These are phyloP conservation scores for Mycena galericulata DNA, from an alignment of 768 basidiomycete genomes.

Conservation along the genomic window DNA sequence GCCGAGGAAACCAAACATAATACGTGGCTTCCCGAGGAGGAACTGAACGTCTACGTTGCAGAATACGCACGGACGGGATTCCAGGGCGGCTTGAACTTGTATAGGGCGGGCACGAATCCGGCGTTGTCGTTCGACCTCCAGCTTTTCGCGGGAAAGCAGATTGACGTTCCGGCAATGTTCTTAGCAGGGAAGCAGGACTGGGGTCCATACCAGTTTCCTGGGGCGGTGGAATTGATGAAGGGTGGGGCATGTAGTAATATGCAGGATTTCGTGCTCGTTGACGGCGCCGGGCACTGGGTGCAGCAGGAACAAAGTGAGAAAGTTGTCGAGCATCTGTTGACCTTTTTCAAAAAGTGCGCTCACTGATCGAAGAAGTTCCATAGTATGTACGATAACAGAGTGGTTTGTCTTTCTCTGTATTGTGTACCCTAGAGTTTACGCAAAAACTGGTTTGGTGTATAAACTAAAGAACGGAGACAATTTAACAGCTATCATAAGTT, in stretches of 20 bases:
- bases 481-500: too few species aligned
- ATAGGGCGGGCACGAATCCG: constrained; percentile 56
- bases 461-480: too few species aligned
- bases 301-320: constrained; percentile 29
- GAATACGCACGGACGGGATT: constrained; percentile 68
- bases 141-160: constrained; percentile 58
- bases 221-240: constrained; percentile 41
- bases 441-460: too few species aligned
- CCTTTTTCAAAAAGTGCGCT: constrained; percentile 26
- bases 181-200: constrained; percentile 68
- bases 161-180: constrained; percentile 68
- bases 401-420: too few species aligned
- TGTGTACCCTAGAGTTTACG: too few species aligned
- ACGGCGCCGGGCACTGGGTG: constrained; percentile 34
- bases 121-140: constrained; percentile 54
- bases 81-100: constrained; percentile 71
- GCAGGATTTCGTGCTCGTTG: constrained; percentile 34
- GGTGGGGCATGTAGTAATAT: constrained; percentile 23
- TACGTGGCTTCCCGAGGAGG: constrained; percentile 62
- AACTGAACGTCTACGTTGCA: constrained; percentile 60
- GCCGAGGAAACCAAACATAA: constrained; percentile 42
- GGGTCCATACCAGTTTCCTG: constrained; percentile 68
- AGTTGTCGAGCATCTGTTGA: constrained; percentile 26
- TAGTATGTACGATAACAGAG: too few species aligned
- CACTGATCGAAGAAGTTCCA: too few species aligned